A percentile compares a stretch with the other conserved stretches of the same genome.
phyloP scores from a whole-genome alignment of 2,329 filamentous ascomycete genomes.

The Colletotrichum costaricense region DNA sequence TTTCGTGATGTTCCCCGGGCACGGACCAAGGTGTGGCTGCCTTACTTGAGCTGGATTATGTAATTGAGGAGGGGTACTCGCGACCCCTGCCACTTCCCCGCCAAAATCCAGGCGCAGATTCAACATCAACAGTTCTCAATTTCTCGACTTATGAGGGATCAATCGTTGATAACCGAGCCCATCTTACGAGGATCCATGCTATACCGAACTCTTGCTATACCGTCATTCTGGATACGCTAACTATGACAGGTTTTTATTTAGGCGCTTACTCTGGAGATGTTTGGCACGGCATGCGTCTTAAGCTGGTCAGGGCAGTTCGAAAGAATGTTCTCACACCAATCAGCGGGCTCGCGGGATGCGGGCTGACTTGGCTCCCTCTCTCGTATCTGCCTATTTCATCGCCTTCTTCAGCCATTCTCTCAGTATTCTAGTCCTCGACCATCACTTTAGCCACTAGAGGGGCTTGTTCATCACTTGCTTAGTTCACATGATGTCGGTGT shows the following conservation, averaged over 20 bases:
- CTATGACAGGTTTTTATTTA: accelerated
- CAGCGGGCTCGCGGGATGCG: neutral
- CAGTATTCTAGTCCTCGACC: too few species aligned
- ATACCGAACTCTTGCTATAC: neutral
- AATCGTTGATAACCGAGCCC: neutral
- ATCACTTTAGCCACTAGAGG: neutral
- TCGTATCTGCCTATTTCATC: neutral
- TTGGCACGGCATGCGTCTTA: neutral
- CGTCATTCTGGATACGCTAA: neutral
- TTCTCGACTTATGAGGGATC: too few species aligned
- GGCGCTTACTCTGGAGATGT: neutral
- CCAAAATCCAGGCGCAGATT: neutral
- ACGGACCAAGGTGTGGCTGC: constrained; percentile 36
- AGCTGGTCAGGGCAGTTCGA: neutral
- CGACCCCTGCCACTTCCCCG: constrained; percentile 2
- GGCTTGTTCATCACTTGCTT: neutral
- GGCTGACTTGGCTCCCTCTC: neutral
- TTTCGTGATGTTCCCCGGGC: constrained; percentile 42
- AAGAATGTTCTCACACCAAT: neutral
- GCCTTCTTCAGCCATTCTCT: neutral
- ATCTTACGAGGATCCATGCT: neutral
- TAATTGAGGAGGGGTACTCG: constrained; percentile 33
- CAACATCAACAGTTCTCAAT: neutral
- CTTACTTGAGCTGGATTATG: constrained; percentile 34
- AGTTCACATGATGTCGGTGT: neutral